Base-by-base conservation (phyloP, 176 grass and related monocot species). In the Canna indica region DNA sequence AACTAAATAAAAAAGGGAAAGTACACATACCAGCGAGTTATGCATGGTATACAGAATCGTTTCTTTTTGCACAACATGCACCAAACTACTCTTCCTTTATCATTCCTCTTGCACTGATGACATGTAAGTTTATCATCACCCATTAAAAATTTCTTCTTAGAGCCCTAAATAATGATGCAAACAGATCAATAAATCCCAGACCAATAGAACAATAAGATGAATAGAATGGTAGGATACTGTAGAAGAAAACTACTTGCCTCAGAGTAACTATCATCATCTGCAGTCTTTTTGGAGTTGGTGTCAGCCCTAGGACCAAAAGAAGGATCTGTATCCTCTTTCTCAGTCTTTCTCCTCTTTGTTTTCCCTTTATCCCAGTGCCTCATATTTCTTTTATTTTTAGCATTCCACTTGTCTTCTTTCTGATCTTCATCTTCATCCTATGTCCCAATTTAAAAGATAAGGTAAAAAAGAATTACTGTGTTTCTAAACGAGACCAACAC, bases 101-200 rank as follows among this genome's bases (percentile, higher is more conserved):
- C 88, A 0, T 83, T 90, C 57, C 79, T 80, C 29, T 85, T 79
- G 78, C 91, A 90, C 44, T 95, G 91, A 52, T 95, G 91, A 61
- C 91, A 95, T 63, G 74, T 81, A n/a, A 66, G 62, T 22, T 81
- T 79, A 83, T 90, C 71, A 64, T 79, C 39, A 18, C 83, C 80
- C 22, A 44, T 83, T 63, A 86, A 38, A 3, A 27, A 29, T 47
- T 64, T 82, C 76, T 61, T 84, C 52, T 24, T 72, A 30, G 58
- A 76, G 48, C 71, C 73, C 67, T 81, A 47, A 32, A 71, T 65
- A 50, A 15, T 28, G 36, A 30, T 5, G 29, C 5, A 46, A n/a
- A 28, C 14, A 28, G 6, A 45, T 17, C 15, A 69, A 69, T 24
- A 28, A 82, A 72, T 73, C 28, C 29, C 33, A 5, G 71, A 45